Evolutionary conservation across 1,284 basidiomycete species (phyloP).

Genomic region (Moesziomyces sp.): DNA sequence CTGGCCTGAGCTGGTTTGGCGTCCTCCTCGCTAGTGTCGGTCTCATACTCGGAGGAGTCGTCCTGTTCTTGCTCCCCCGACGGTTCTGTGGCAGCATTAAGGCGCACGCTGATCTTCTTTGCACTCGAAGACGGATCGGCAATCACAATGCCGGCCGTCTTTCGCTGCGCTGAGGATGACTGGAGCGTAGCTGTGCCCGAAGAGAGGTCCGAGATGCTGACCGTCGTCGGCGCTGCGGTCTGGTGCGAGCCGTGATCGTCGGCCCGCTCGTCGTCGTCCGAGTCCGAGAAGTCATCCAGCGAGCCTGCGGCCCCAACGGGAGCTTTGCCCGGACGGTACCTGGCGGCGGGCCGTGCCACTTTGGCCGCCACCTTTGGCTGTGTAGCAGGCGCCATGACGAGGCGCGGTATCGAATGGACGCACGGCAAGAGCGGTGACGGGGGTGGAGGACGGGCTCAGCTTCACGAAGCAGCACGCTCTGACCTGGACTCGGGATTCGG

Average conservation of each 20-base stretch:
- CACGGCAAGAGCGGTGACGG: background rate
- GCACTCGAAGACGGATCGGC: constrained; percentile 9
- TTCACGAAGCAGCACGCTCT: background rate
- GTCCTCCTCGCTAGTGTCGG: constrained; percentile 71
- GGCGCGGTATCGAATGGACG: background rate
- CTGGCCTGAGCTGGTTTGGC: constrained; percentile 21
- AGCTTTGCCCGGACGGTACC: constrained; percentile 65
- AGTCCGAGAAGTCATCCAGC: constrained; percentile 31
- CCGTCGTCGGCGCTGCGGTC: background rate
- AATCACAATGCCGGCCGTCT: constrained; percentile 20
- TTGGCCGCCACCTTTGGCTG: constrained; percentile 8
- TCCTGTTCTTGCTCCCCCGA: constrained; percentile 1
- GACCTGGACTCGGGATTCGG: background rate
- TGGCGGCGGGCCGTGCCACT: constrained; percentile 55
- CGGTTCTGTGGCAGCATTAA: constrained; percentile 3
- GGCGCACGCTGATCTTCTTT: constrained; percentile 36
- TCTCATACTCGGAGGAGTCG: constrained; percentile 70
- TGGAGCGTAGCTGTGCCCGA: constrained; percentile 14
- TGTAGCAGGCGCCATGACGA: constrained; percentile 16
- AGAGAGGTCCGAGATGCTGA: constrained; percentile 10
- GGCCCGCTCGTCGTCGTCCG: constrained; percentile 29
- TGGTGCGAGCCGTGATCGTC: background rate
- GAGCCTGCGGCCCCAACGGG: constrained; percentile 38
- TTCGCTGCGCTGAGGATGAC: constrained; percentile 1
- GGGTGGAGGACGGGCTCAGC: background rate